Evolutionary conservation across 768 basidiomycete genomes (phyloP), one percentile per base, ranked within the genome.

Genomic region (Cantharellus anzutake): DNA sequence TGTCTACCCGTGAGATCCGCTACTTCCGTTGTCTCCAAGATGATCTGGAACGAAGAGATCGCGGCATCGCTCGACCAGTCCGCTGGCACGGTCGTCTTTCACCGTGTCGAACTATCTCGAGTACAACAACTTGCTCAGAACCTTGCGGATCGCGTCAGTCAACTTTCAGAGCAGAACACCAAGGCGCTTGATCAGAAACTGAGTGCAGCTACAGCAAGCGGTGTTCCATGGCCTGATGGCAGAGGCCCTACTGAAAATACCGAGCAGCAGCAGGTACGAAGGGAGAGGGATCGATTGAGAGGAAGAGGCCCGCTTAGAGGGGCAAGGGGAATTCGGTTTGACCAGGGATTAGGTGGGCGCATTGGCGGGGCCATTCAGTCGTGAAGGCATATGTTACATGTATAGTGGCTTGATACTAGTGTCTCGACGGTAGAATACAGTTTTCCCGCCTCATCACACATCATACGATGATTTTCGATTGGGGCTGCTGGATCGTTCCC

Each of bases 31-130:
- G 86, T 97, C 44, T 93, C 89, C 37, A 89, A 92, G 71, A 97
- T 99, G 96, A 96, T 98, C 66, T 97, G 93, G 90, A 90, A 78
- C 67, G 96, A 97, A 66, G 92, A 97, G 67, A 75, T 99, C 5
- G 76, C 85, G 1, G 96, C 94, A 2, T 93, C 92, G 14, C 76
- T 98, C 59, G 96, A 98, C 69, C 90, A 88, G 68, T 83, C 88
- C 16, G 83, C 83, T 34, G 41, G 51, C 20, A 20, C 61, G 4
- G 79, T 99, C 60, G 83, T 94, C 52, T 92, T 98, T 76, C 90
- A 98, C 68, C 83, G 90, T 60, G 79, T 90, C 60, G 93, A 97
- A 65, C 77, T 87, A 42, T 82, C 86, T 14, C 84, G 88, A 52
- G 76, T 84, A 2, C 96, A 99, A 70, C 85, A 91, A 68, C 75